These are phyloP conservation scores for Starmera dryadoides DNA, from an alignment of 805 yeast species.

Conservation along the genomic window DNA sequence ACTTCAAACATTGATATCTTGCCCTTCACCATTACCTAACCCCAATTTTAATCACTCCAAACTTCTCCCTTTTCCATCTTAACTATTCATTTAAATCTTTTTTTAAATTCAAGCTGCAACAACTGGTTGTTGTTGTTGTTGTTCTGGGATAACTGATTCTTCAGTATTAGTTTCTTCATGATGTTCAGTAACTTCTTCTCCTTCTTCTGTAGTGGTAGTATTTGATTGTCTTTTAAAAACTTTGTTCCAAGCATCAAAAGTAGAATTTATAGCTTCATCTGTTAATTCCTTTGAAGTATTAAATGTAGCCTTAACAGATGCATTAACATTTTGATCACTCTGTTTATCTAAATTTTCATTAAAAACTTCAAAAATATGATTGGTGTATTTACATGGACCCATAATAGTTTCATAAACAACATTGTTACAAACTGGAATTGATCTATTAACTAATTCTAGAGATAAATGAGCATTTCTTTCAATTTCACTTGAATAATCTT, in stretches of 20 bases:
- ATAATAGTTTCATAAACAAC: slow-evolving; percentile 20
- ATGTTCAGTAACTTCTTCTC: background rate
- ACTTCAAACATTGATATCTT: too few relatives aligned
- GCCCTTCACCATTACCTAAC: too few relatives aligned
- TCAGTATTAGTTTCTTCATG: background rate
- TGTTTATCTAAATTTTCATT: slow-evolving; percentile 33
- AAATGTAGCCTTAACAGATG: slow-evolving; percentile 25
- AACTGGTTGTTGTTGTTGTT: too few relatives aligned
- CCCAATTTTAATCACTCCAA: too few relatives aligned
- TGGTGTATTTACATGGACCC: slow-evolving; percentile 27
- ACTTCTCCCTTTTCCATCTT: too few relatives aligned
- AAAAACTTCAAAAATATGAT: slow-evolving; percentile 31
- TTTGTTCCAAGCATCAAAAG: slow-evolving; percentile 10
- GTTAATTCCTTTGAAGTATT: slow-evolving; percentile 24
- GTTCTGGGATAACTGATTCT: too few relatives aligned
- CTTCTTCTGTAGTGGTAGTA: background rate
- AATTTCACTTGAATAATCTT: slow-evolving; percentile 48
- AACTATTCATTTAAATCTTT: too few relatives aligned
- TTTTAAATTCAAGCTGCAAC: too few relatives aligned
- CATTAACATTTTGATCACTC: slow-evolving; percentile 23
- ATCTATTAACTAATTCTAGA: slow-evolving; percentile 29
- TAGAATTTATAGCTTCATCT: slow-evolving; percentile 19
- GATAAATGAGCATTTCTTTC: slow-evolving; percentile 41
- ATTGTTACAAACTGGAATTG: slow-evolving; percentile 26
- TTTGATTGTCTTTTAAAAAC: slow-evolving; percentile 1